These are phyloP conservation scores for Aspergillus pseudoviridinutans DNA, from an alignment of 2,329 filamentous ascomycete species.

Conservation along the genomic window DNA sequence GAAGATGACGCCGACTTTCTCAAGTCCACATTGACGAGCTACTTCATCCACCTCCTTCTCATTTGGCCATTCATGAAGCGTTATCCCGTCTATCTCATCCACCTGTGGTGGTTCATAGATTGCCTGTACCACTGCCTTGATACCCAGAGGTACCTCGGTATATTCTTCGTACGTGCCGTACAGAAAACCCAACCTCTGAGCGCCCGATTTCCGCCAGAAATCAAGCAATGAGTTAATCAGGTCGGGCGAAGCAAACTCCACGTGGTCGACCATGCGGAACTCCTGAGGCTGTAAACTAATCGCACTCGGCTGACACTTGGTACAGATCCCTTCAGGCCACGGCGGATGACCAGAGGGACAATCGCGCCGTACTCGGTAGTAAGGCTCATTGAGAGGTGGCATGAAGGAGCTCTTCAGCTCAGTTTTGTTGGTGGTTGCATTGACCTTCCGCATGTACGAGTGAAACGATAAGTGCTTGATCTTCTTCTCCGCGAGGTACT, in stretches of 20 bases:
- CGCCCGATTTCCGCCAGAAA: constrained; percentile 82
- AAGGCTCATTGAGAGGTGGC: constrained; percentile 88
- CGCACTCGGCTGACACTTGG: constrained; percentile 94
- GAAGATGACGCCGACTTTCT: constrained; percentile 89
- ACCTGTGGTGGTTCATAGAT: constrained; percentile 95
- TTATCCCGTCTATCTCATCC: constrained; percentile 83
- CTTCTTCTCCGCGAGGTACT: constrained; percentile 89
- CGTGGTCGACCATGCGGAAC: constrained; percentile 96
- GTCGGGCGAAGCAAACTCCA: constrained; percentile 83
- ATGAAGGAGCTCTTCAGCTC: constrained; percentile 94
- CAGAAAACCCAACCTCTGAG: constrained; percentile 81
- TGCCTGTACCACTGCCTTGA: constrained; percentile 93
- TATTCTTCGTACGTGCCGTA: constrained; percentile 93
- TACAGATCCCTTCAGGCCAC: constrained; percentile 96
- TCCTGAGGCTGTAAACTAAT: constrained; percentile 91
- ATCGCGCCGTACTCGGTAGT: constrained; percentile 80
- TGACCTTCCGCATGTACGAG: constrained; percentile 88
- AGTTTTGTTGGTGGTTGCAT: constrained; percentile 92
- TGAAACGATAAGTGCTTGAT: constrained; percentile 99
- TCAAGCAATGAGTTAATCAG: constrained; percentile 88
- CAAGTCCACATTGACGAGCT: constrained; percentile 76
- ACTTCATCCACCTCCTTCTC: constrained; percentile 77
- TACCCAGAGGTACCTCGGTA: constrained; percentile 82
- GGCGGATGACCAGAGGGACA: constrained; percentile 90
- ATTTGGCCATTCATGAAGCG: constrained; percentile 77